A percentile compares a stretch with the other conserved stretches of the same genome.
phyloP scores from a whole-genome alignment of 2,329 filamentous ascomycete species.

The Penicillium sp. region DNA sequence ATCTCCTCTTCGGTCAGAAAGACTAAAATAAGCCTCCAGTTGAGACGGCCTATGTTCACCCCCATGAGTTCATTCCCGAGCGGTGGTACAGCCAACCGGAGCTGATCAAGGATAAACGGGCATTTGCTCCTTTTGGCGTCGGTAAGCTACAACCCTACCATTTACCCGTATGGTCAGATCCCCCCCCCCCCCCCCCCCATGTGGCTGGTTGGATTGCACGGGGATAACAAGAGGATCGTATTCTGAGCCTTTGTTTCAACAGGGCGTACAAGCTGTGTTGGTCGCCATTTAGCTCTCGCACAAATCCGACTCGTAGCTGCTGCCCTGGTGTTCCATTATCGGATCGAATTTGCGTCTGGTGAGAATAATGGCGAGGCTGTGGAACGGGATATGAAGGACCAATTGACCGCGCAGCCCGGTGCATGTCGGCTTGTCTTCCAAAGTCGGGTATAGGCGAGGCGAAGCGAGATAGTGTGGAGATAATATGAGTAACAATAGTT shows the following conservation, averaged over 20 bases:
- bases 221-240: not conserved
- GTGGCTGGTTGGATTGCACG: not conserved
- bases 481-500: not conserved
- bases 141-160: slow-evolving; percentile 10
- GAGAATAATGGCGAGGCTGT: slow-evolving; percentile 1
- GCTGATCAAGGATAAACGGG: slow-evolving; percentile 16
- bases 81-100: slow-evolving; percentile 26
- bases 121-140: slow-evolving; percentile 19
- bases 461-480: not conserved
- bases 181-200: not conserved
- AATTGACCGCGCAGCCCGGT: slow-evolving; percentile 5
- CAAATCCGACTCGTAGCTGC: slow-evolving; percentile 1
- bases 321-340: not conserved
- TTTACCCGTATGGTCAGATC: not conserved
- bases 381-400: slow-evolving; percentile 7
- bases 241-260: not conserved
- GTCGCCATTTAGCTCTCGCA: slow-evolving; percentile 5
- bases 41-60: slow-evolving; percentile 35
- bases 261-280: slow-evolving; percentile 8
- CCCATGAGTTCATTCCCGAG: slow-evolving; percentile 41
- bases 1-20: not conserved
- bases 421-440: slow-evolving; percentile 1
- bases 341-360: slow-evolving; percentile 1
- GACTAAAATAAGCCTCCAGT: not conserved
- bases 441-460: not conserved